Percentiles rank a stretch among this genome's conserved stretches.
Conservation (phyloP, 768 basidiomycete genomes). For the Polyporus arcularius region DNA sequence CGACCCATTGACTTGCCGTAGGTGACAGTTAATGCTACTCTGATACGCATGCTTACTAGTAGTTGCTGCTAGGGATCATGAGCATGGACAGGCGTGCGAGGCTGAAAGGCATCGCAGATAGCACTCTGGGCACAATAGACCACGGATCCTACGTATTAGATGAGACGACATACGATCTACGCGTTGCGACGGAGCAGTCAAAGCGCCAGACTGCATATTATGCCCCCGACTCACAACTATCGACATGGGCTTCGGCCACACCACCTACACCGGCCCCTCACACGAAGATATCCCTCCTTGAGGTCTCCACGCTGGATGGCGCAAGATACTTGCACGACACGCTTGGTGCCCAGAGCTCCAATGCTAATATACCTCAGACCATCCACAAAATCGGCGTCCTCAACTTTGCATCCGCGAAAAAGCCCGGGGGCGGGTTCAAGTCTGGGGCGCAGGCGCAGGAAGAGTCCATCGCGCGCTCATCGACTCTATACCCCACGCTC, state of each 20-base stretch:
- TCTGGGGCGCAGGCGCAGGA: constrained; percentile 77
- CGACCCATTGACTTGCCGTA: not conserved
- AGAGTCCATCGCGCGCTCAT: constrained; percentile 77
- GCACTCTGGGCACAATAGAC: constrained; percentile 51
- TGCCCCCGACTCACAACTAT: constrained; percentile 47
- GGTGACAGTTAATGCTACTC: not conserved
- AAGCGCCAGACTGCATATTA: constrained; percentile 54
- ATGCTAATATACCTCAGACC: constrained; percentile 16
- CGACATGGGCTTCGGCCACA: constrained; percentile 42
- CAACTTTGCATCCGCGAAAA: constrained; percentile 76
- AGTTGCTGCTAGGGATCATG: not conserved
- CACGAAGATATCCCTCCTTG: constrained; percentile 48
- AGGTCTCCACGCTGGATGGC: constrained; percentile 66
- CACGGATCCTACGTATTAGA: constrained; percentile 42
- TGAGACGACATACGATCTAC: constrained; percentile 35
- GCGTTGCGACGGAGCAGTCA: constrained; percentile 35
- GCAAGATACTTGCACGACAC: constrained; percentile 41
- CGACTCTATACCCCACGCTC: constrained; percentile 67
- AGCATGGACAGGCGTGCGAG: constrained; percentile 3
- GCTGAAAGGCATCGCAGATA: constrained; percentile 44
- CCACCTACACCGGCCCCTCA: not conserved
- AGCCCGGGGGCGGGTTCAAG: constrained; percentile 76
- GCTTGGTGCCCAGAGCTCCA: constrained; percentile 6
- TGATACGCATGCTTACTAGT: not conserved
- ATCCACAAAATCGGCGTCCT: constrained; percentile 56